Base-by-base conservation (phyloP, 1,284 basidiomycete species). In the Sanghuangporus baumii region DNA sequence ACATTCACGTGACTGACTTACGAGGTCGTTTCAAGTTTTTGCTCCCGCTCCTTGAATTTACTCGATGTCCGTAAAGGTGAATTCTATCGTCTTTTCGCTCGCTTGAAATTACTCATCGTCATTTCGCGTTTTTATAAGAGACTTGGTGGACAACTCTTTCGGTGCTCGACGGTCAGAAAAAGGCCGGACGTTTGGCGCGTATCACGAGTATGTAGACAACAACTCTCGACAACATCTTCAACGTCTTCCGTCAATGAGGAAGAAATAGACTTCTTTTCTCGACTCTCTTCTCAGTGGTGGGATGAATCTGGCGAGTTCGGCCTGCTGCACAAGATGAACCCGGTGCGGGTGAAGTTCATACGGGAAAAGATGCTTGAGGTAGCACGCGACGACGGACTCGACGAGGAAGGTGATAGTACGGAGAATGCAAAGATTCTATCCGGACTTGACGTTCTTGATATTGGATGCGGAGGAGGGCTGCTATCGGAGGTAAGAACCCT, bases 381-480 rank as follows among this genome's bases (percentile, higher is more conserved):
- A 34, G 74, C 75, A 26, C 80, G 78, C 38, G 85, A 89, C 55
- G 86, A 88, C 73, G 74, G 14, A 69, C 78, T 59, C n/a, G 75
- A 75, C 9, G 65, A 68, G 1, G 73, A 73, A 20, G 62, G 68
- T 8, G 66, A 73, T 31, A 64, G 26, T 68, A 69, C 34, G 1
- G 64, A 62, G 7, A 71, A 70, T 6, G 52, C 31, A n/a, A 67
- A 75, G 6, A 81, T 81, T 61, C 73, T 94, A 36, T 69, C 75
- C 2, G 91, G 89, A 0, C 74, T 90, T 71, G 82, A 89, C 66
- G 87, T 88, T 34, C 74, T 94, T 47, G 92, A 94, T 71, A 86
- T 99, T 0, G 97, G 97, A 0, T 98, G 96, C 73, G 97, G 97
- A 9, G 97, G 97, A 0, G 97, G 97, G 0, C 76, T 99, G 56